Evolutionary conservation across 2,329 filamentous ascomycete species (phyloP), one percentile per base, ranked within the genome.

Genomic region (Westerdykella sp.): DNA sequence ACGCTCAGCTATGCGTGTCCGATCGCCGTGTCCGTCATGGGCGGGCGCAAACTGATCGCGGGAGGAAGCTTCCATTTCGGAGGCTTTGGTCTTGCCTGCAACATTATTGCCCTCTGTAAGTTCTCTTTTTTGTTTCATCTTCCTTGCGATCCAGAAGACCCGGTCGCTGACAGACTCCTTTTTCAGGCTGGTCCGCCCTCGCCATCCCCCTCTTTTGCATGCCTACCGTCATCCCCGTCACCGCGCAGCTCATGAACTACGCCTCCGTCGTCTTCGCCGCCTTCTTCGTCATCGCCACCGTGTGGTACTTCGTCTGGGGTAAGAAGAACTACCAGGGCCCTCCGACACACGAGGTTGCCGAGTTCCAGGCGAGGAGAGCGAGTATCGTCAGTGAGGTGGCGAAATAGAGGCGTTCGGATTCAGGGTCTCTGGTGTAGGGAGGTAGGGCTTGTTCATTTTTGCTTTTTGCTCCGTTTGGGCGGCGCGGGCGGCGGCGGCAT

Each of bases 161-260:
- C 18, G 18, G 6, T 21, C 18, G 18, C 48, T 49, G 46, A 43
- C 41, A 43, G 18, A n/a, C n/a, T 51, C 23, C 13, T n/a, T 13
- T 18, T 9, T 14, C 37, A 66, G 65, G 49, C 37, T 87, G 84
- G 84, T 83, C 80, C 42, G 53, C 74, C 12, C 74, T 88, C 42
- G 83, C 81, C 30, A 78, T 87, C 41, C 83, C 84, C 1, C 76
- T 87, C 13, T 87, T 87, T 73, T 87, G 80, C 66, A 85, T 85
- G 80, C 84, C 83, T 0, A 75, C 79, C 0, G 66, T 67, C 35
- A 69, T 85, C n/a, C 80, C 80, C 5, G 80, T 84, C 32, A 75
- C 73, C 0, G 65, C 74, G 5, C 60, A 67, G 14, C 74, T 71
- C 32, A 83, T 87, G 73, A 88, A 88, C 73, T 88, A 86, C 64